Percentiles rank a stretch among this genome's conserved stretches.
Conservation (phyloP, 2,329 filamentous ascomycete genomes). For the Ophiostoma sp. region DNA sequence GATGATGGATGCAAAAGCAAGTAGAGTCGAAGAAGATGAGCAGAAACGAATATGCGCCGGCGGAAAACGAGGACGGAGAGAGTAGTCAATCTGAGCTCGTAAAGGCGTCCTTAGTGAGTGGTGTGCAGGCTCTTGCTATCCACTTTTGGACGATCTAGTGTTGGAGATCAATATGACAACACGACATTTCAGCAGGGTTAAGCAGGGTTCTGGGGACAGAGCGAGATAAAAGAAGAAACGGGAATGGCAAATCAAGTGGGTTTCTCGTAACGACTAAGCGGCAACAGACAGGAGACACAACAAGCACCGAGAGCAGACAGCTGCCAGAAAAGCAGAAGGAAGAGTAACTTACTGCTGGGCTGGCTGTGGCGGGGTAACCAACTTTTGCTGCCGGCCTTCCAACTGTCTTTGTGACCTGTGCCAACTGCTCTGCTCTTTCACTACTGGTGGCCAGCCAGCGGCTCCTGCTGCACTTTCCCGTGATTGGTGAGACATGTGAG, state of each 20-base stretch:
- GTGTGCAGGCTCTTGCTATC: slow-evolving; percentile 10
- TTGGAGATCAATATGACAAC: slow-evolving; percentile 2
- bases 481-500: neutral
- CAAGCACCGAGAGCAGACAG: neutral
- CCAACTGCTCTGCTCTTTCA: neutral
- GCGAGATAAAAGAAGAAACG: neutral
- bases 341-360: neutral
- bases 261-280: neutral
- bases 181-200: neutral
- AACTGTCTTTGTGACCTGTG: neutral
- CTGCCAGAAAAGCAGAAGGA: no score
- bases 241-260: no score
- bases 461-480: neutral
- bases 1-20: neutral
- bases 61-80: neutral
- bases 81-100: neutral
- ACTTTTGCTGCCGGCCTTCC: neutral
- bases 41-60: neutral
- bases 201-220: neutral
- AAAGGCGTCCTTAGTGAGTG: neutral
- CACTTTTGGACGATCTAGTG: slow-evolving; percentile 2
- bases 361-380: neutral
- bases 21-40: neutral
- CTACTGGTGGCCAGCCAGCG: neutral
- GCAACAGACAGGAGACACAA: neutral